Conservation (phyloP, 78 protist genomes). For the Dictyostelium citrinum region DNA sequence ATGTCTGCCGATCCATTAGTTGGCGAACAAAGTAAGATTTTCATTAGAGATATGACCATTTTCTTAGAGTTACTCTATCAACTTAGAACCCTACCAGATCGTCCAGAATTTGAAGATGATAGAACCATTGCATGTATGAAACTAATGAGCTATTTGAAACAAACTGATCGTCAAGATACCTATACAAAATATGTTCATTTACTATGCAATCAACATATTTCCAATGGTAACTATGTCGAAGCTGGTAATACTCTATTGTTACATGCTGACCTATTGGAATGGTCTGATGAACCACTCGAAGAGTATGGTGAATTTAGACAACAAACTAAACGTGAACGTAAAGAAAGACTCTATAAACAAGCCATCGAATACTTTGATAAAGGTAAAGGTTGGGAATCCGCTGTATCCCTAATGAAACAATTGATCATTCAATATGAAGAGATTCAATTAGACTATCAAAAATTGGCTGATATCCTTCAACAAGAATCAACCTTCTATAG, state of each 20-base stretch:
- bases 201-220: slow-evolving; percentile 75
- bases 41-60: slow-evolving; percentile 69
- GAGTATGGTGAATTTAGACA: slow-evolving; percentile 10
- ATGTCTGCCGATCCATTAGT: slow-evolving; percentile 26
- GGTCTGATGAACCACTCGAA: slow-evolving; percentile 41
- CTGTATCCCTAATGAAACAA: slow-evolving; percentile 47
- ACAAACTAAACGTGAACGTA: slow-evolving; percentile 27
- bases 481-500: slow-evolving; percentile 73
- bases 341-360: slow-evolving; percentile 51
- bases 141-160: slow-evolving; percentile 75
- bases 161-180: slow-evolving; percentile 81
- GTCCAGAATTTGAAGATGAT: slow-evolving; percentile 80
- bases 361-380: slow-evolving; percentile 80
- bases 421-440: slow-evolving; percentile 60
- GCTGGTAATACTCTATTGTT: slow-evolving; percentile 80
- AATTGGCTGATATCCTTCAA: slow-evolving; percentile 55
- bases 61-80: slow-evolving; percentile 63
- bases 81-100: slow-evolving; percentile 72
- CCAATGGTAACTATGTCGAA: slow-evolving; percentile 65
- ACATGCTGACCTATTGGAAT: slow-evolving; percentile 72
- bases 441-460: slow-evolving; percentile 66
- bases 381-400: slow-evolving; percentile 87
- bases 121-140: slow-evolving; percentile 76
- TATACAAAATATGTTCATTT: slow-evolving; percentile 81
- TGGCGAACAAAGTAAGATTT: slow-evolving; percentile 14